Base-by-base conservation (phyloP, 78 protist species). In the Anaeramoeba ignava region DNA sequence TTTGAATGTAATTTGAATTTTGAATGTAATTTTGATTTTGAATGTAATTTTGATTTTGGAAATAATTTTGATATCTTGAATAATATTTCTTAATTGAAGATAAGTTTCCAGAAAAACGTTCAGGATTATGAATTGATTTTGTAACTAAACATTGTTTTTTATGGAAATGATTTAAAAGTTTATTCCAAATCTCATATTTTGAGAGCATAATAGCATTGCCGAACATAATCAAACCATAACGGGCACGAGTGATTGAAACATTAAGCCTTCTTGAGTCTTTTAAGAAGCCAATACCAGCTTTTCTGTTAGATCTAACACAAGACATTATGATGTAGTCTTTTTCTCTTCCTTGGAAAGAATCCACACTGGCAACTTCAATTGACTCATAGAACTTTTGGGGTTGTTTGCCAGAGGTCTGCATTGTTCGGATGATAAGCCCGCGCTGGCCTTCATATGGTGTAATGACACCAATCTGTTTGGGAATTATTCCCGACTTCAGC, bases 371-470 rank as follows among this genome's bases (percentile, higher is more conserved):
- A 38, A 98, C 96, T 83, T 93, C 96, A 67, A 95, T 80, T 0
- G 83, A 89, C 73, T 83, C 39, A 90, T 97, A 98, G 41, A 93
- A 86, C 2, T 87, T 85, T 1, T 78, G n/a, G n/a, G 90, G 83
- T 33, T 94, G 91, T 1, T 17, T 3, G 39, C 99, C 99, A 37
- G 87, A 42, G 39, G 85, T 83, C 73, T 78, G 86, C 98, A 97
- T 94, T 84, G 3, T 2, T 3, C 81, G 37, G 1, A 93, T 90
- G 39, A 96, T 40, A 92, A 88, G 95, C 0, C 96, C 96, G 39
- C 99, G 92, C 90, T 98, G 99, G 8, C 99, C 99, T 40, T 95
- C 99, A 86, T 98, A 98, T 3, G 99, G 99, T 31, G 99, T 97
- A 88, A 98, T 90, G 83, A 98, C 90, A 84, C 99, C 99, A 42